Percentiles rank a stretch among this genome's conserved stretches.
These are phyloP conservation scores for Eremothecium sinecaudum DNA, from an alignment of 1,139 yeast species.

Conservation along the genomic window DNA sequence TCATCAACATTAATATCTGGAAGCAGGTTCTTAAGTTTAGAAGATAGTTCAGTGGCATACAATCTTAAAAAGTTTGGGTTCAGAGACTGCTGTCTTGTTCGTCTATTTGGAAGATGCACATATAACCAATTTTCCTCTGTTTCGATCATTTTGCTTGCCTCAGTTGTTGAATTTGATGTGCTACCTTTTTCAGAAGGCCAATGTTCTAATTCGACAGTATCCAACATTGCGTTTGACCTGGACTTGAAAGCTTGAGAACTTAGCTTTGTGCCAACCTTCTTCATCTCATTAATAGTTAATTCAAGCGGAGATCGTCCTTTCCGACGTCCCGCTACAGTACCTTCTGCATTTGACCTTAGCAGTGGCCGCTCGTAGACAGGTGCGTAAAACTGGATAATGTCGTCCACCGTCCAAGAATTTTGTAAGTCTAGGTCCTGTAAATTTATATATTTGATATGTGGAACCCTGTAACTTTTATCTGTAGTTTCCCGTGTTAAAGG, in stretches of 20 bases:
- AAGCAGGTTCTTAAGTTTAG: conserved; percentile 17
- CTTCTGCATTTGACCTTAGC: not conserved
- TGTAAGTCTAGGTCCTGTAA: conserved; percentile 22
- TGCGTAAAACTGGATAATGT: conserved; percentile 17
- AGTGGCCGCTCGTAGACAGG: conserved; percentile 18
- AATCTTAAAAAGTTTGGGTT: conserved; percentile 26
- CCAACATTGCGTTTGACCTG: conserved; percentile 3
- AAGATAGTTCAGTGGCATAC: conserved; percentile 24
- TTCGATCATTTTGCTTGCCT: conserved; percentile 1
- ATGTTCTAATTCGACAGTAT: conserved; percentile 21
- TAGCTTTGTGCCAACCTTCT: conserved; percentile 7
- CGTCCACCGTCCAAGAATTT: conserved; percentile 15
- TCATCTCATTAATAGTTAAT: conserved; percentile 8
- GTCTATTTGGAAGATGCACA: conserved; percentile 5
- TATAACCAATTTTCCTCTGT: conserved; percentile 3
- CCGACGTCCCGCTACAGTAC: not conserved
- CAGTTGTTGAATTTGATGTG: conserved; percentile 4
- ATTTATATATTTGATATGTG: conserved; percentile 17
- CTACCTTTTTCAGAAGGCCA: conserved; percentile 17
- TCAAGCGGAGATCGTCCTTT: conserved; percentile 9
- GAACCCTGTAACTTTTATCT: conserved; percentile 6
- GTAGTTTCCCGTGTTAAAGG: too few relatives aligned
- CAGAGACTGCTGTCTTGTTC: conserved; percentile 22
- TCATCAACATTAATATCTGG: conserved; percentile 29
- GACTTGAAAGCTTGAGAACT: conserved; percentile 3